Percentiles rank a stretch among this genome's conserved stretches.
phyloP scores from a whole-genome alignment of 1,284 basidiomycete genomes.

The Rhodotorula glutinis region DNA sequence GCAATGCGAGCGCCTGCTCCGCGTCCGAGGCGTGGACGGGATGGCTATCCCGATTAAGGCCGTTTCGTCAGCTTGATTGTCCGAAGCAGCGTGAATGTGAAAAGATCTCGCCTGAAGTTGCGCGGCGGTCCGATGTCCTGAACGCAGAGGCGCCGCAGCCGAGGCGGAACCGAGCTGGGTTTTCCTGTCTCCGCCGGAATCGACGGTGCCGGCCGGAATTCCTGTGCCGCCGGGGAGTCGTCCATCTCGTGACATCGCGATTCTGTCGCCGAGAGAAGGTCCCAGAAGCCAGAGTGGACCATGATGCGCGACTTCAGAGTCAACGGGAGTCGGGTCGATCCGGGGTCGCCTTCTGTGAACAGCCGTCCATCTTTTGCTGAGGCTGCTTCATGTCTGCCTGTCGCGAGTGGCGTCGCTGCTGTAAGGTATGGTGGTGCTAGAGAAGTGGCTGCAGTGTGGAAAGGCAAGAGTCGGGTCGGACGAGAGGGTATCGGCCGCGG shows the following conservation, averaged over 20 bases:
- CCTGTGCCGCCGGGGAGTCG: conserved; percentile 12
- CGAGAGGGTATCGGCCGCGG: background rate
- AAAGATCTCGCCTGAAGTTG: conserved; percentile 69
- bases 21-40: conserved; percentile 89
- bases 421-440: too few species aligned
- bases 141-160: conserved; percentile 35
- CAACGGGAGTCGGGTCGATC: conserved; percentile 25
- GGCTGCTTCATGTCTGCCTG: too few species aligned
- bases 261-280: conserved; percentile 60
- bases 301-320: conserved; percentile 52
- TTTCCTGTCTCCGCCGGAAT: background rate
- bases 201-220: background rate
- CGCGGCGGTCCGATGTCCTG: conserved; percentile 71
- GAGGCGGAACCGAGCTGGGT: background rate
- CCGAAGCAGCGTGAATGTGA: conserved; percentile 20
- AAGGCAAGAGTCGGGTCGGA: background rate
- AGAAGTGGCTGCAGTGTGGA: too few species aligned
- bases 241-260: conserved; percentile 47
- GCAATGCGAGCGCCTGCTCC: conserved; percentile 82
- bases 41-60: conserved; percentile 58
- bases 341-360: background rate
- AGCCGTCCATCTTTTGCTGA: background rate
- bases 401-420: background rate
- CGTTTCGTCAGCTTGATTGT: background rate
- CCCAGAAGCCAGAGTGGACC: conserved; percentile 80